Evolutionary conservation across 768 basidiomycete genomes (phyloP), one percentile per base, ranked within the genome.

Genomic region (Boletus rubescentipes): DNA sequence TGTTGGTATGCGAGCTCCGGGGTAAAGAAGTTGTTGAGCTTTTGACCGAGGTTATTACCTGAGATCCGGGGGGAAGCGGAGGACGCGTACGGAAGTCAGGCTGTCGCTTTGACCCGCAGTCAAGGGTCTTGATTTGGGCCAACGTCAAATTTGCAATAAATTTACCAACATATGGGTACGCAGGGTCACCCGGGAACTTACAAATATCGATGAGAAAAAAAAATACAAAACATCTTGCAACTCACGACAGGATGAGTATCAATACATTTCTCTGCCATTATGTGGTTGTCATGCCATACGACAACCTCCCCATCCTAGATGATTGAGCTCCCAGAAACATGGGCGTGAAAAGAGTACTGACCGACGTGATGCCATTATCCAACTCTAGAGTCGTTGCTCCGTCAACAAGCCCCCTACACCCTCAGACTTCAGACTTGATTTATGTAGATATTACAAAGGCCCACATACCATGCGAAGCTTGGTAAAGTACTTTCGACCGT

Each of bases 241-340:
- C 76, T 62, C 63, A 89, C 87, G 35, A 67, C 83, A 42, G 89
- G 86, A 15, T 55, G 61, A 2, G 88, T 91, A 66, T 92, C 90
- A 21, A 64, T 60, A 67, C 90, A 91, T 67, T 91, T 93, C 32
- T 74, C 75, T 4, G 80, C 59, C 3, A 70, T 66, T 55, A 93
- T 86, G 39, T 73, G 72, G 68, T 85, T 83, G 69, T 93, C 90
- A 61, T 93, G 90, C 86, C 87, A 91, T 14, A 92, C 87, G 38
- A 93, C 76, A 15, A 87, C 84, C 44, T 79, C 78, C 12, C 86
- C 88, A 65, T 93, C 91, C 87, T 89, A 36, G 53, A 18, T 18
- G 18, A 34, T 20, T 59, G 59, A 63, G 55, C 29, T 49, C 32
- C 45, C 37, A 7, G 31, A 32, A 37, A 41, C 12, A 20, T 16